A percentile compares a stretch with the other conserved stretches of the same genome.
phyloP scores from a whole-genome alignment of 495 filamentous ascomycete genomes.

The Daldinia caldariorum region DNA sequence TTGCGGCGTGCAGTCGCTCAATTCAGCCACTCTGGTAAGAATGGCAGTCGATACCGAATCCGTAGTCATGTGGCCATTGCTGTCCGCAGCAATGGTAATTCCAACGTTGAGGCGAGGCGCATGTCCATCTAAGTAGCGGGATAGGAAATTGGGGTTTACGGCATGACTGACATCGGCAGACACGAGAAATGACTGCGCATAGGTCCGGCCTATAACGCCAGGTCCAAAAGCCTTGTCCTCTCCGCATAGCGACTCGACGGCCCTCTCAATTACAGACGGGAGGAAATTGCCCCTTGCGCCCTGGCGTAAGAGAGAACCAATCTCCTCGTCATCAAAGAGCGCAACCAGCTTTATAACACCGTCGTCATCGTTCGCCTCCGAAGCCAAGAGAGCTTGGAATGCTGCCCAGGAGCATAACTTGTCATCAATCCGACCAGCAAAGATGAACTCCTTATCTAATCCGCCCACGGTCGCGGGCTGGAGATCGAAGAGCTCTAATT shows the following conservation, averaged over 20 bases:
- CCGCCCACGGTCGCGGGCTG: conserved; percentile 88
- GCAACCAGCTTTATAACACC: conserved; percentile 83
- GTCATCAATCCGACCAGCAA: conserved; percentile 93
- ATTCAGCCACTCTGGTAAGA: conserved; percentile 76
- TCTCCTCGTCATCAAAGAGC: conserved; percentile 96
- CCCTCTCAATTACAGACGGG: conserved; percentile 78
- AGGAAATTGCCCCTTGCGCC: conserved; percentile 91
- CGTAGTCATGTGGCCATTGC: conserved; percentile 92
- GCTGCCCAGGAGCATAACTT: conserved; percentile 96
- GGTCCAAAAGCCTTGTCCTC: conserved; percentile 61
- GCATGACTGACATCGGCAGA: conserved; percentile 95
- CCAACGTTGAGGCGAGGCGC: conserved; percentile 90
- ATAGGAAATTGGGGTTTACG: conserved; percentile 91
- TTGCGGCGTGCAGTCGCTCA: conserved; percentile 75
- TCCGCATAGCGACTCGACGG: conserved; percentile 71
- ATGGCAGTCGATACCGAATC: conserved; percentile 83
- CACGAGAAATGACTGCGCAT: conserved; percentile 91
- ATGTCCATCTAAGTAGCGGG: conserved; percentile 83
- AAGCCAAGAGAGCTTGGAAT: conserved; percentile 81
- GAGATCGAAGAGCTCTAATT: conserved; percentile 94
- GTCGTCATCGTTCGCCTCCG: conserved; percentile 58
- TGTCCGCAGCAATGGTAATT: conserved; percentile 82
- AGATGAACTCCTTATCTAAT: conserved; percentile 92
- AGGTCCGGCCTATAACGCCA: conserved; percentile 80
- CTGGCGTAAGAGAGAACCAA: conserved; percentile 88